Evolutionary conservation across 768 basidiomycete species (phyloP).

Genomic region (Macrolepiota fuliginosa): DNA sequence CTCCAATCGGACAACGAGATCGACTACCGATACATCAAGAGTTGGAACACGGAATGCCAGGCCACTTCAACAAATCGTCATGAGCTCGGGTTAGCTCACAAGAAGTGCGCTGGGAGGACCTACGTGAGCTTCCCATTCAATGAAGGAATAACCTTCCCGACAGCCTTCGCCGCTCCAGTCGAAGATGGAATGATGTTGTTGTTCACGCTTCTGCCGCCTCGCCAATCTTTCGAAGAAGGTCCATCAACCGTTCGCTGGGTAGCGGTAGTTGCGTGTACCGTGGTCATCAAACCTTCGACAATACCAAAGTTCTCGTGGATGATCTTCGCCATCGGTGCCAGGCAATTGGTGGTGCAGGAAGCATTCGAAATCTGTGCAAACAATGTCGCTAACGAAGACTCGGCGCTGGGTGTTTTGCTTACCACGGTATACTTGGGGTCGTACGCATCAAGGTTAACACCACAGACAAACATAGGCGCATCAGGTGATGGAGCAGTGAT

Average conservation of each 20-base stretch:
- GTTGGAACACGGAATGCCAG: slow-evolving; percentile 94
- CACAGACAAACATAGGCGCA: slow-evolving; percentile 88
- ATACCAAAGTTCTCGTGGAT: slow-evolving; percentile 97
- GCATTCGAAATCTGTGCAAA: slow-evolving; percentile 87
- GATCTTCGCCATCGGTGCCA: slow-evolving; percentile 97
- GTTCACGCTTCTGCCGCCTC: slow-evolving; percentile 87
- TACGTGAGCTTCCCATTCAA: slow-evolving; percentile 94
- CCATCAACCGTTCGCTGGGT: slow-evolving; percentile 96
- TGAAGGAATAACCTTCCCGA: slow-evolving; percentile 88
- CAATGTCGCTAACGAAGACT: slow-evolving; percentile 60
- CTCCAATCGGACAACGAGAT: slow-evolving; percentile 85
- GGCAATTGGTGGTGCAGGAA: slow-evolving; percentile 99
- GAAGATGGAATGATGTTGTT: slow-evolving; percentile 97
- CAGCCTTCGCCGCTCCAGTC: slow-evolving; percentile 95
- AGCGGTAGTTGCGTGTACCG: slow-evolving; percentile 94
- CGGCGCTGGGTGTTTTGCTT: slow-evolving; percentile 24
- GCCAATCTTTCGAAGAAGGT: slow-evolving; percentile 89
- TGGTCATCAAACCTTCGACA: slow-evolving; percentile 97
- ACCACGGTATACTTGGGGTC: slow-evolving; percentile 69
- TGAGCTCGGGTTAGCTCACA: neutral
- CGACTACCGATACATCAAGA: slow-evolving; percentile 90
- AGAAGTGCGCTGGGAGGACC: slow-evolving; percentile 21
- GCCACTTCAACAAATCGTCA: slow-evolving; percentile 43
- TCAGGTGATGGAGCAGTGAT: slow-evolving; percentile 95
- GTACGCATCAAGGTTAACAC: slow-evolving; percentile 92